Evolutionary conservation across 176 grass and related monocot species (phyloP).

Genomic region (Rhynchospora tenuis): DNA sequence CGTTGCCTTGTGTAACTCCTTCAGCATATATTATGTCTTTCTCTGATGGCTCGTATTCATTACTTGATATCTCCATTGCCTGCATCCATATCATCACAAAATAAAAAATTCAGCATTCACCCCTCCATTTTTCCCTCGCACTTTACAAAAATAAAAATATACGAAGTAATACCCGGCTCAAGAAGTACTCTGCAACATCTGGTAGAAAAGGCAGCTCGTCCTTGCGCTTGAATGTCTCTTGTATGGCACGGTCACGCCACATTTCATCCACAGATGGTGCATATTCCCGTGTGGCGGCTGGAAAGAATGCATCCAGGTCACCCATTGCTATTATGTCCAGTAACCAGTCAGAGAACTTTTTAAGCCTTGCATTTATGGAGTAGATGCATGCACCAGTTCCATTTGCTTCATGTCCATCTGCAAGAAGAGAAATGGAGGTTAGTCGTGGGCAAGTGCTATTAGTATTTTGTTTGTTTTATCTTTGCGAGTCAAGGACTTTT

Average conservation of each 20-base stretch:
- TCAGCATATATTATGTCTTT: conserved; percentile 87
- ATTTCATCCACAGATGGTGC: conserved; percentile 84
- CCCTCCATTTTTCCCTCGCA: neutral
- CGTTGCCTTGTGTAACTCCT: conserved; percentile 97
- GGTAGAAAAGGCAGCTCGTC: conserved; percentile 87
- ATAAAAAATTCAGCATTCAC: conserved; percentile 5
- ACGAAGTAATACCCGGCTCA: conserved; percentile 61
- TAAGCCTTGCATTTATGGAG: conserved; percentile 80
- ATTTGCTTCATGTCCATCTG: conserved; percentile 40
- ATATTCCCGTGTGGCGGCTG: conserved; percentile 87
- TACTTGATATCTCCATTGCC: conserved; percentile 94
- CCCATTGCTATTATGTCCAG: conserved; percentile 95
- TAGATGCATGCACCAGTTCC: conserved; percentile 49
- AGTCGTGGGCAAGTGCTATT: neutral
- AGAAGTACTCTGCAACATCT: conserved; percentile 79
- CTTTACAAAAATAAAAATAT: neutral
- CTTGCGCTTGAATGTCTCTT: conserved; percentile 94
- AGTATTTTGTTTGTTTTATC: neutral
- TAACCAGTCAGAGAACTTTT: conserved; percentile 93
- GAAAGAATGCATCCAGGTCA: conserved; percentile 88
- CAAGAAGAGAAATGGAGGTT: conserved; percentile 2
- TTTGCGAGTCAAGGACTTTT: neutral
- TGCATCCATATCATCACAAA: conserved; percentile 34
- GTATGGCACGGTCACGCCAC: conserved; percentile 87
- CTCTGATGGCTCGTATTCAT: conserved; percentile 94